phyloP scores from a whole-genome alignment of 257 asterid genomes.

The Jacaranda mimosifolia region DNA sequence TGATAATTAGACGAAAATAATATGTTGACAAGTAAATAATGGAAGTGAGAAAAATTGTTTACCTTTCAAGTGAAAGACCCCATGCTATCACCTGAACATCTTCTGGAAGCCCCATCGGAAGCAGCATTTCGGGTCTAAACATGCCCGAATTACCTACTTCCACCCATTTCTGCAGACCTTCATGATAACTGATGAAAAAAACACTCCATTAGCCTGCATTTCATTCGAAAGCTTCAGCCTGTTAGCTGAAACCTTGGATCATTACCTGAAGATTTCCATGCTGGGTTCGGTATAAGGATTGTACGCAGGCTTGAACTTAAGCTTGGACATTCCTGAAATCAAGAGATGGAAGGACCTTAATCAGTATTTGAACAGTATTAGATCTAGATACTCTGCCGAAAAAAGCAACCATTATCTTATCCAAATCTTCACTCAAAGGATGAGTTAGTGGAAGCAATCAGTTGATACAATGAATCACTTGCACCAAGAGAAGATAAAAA shows the following conservation, averaged over 20 bases:
- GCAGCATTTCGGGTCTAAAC: conserved; percentile 99
- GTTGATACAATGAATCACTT: conserved; percentile 13
- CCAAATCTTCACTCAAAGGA: conserved; percentile 1
- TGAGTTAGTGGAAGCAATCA: background rate
- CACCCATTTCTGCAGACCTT: conserved; percentile 93
- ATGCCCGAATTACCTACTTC: conserved; percentile 97
- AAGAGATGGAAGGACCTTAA: conserved; percentile 19
- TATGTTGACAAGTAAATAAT: background rate
- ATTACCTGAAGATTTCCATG: conserved; percentile 98
- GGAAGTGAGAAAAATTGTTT: background rate
- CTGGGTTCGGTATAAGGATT: conserved; percentile 99
- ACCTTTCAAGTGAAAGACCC: conserved; percentile 99
- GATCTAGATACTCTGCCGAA: background rate
- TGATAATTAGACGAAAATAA: too few species aligned
- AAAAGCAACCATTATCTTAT: background rate
- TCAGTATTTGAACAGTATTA: background rate
- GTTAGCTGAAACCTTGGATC: background rate
- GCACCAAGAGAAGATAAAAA: background rate
- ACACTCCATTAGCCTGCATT: conserved; percentile 22
- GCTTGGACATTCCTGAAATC: conserved; percentile 87
- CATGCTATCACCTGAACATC: conserved; percentile 97
- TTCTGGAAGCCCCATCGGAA: conserved; percentile 96
- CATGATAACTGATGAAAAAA: conserved; percentile 72
- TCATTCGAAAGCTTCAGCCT: conserved; percentile 10
- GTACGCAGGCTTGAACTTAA: conserved; percentile 95